Evolutionary conservation across 352 stramenopile genomes (phyloP), one percentile per base, ranked within the genome.

Genomic region (Bremia lactucae): DNA sequence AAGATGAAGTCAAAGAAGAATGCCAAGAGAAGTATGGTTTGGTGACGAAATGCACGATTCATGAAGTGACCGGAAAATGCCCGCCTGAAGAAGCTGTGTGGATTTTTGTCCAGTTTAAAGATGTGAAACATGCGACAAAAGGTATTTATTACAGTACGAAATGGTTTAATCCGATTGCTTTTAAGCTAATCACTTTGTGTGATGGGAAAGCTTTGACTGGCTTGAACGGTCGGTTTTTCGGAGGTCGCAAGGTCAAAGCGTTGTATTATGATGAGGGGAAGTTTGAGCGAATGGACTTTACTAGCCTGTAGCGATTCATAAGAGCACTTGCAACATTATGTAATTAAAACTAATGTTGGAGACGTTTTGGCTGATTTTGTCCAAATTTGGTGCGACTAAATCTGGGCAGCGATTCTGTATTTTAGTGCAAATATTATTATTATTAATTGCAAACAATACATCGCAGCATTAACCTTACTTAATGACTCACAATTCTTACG

Each of bases 151-250:
- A 2, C 1, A 40, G 22, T 14, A 46, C 2, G 35, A 41, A n/a
- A n/a, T n/a, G n/a, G n/a, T n/a, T n/a, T n/a, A n/a, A n/a, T n/a
- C n/a, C n/a, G 10, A 7, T 36, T 2, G 29, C n/a, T 34, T 14
- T 37, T 14, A 22, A 23, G 14, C 31, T 37, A 16, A 37, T 26
- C 19, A 16, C 16, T 46, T 20, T 16, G 4, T 57, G 11, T 8
- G 15, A 1, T 31, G 2, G 29, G 50, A 2, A 43, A 92, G 83
- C 83, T 23, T 55, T 88, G 28, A 52, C 67, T 38, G 86, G 80
- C 18, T 66, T 96, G 42, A 84, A 90, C 47, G 76, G 77, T 5
- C 71, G 86, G 21, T 96, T 93, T 59, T 96, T 96, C 58, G 86
- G 74, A 40, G 86, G 86, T 26, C 68, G 86, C 9, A 82, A 89